Evolutionary conservation across 305 asterid species (phyloP), one percentile per base, ranked within the genome.

Genomic region (Fraxinus angustifolia): DNA sequence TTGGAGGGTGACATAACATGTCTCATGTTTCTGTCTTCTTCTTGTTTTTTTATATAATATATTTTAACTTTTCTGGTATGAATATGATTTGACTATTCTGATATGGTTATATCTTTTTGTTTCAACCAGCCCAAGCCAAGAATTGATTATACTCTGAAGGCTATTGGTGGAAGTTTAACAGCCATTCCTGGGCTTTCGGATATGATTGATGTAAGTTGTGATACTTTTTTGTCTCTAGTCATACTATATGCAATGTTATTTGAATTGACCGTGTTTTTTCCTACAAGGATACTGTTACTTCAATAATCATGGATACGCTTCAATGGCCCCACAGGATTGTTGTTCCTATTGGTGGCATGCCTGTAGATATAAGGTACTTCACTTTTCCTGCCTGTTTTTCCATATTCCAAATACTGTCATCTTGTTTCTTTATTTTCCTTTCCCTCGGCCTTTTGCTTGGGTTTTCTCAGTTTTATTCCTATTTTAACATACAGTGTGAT

Each of bases 271-370:
- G n/a, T 2, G 33, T 4, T 23, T 35, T 82, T 26, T 42, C 3
- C 14, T 23, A 2, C 34, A 40, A 96, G 98, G 99, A 96, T 81
- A 96, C 97, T 82, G 99, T 96, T 75, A 75, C 88, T 36, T 82
- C 98, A 78, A 96, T 96, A 31, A 92, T 96, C 80, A 84, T 88
- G 19, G 99, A 96, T 87, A 94, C 83, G 97, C 97, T 96, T 40
- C 97, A 93, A 87, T 96, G 99, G 99, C 99, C 99, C 48, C 98
- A 96, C 91, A 89, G 99, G 82, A 96, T 96, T 80, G 98, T 96
- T 80, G 97, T 96, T 86, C 99, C 98, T 68, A 90, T 96, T 65
- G 99, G 98, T 60, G 98, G 99, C 82, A 84, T 83, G 70, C 94
- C 92, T 83, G 88, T 90, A 76, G 98, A 95, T 88, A 78, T 85